phyloP scores from a whole-genome alignment of 805 yeast genomes.

The Wickerhamomyces xylosicus region DNA sequence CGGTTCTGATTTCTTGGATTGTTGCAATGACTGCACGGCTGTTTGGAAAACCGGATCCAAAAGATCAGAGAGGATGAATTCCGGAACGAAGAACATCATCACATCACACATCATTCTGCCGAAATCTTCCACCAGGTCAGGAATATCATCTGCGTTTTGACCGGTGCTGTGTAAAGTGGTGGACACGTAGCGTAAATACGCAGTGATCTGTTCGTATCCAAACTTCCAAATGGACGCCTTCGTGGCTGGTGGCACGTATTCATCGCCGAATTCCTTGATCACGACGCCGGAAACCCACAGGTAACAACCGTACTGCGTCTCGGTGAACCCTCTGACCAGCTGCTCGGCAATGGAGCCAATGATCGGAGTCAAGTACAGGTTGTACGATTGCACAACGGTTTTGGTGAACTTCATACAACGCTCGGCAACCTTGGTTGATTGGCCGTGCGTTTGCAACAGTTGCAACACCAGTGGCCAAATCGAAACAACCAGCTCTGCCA shows the following conservation, averaged over 20 bases:
- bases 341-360: constrained; percentile 56
- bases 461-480: constrained; percentile 49
- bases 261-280: constrained; percentile 63
- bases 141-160: constrained; percentile 17
- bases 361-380: constrained; percentile 44
- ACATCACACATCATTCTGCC: constrained; percentile 72
- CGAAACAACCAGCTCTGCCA: constrained; percentile 42
- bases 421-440: constrained; percentile 59
- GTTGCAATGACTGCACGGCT: constrained; percentile 40
- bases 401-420: constrained; percentile 61
- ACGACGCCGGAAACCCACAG: constrained; percentile 84
- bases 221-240: constrained; percentile 64
- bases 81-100: constrained; percentile 60
- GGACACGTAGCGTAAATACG: constrained; percentile 39
- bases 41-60: constrained; percentile 46
- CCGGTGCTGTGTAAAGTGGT: no score
- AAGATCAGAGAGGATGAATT: constrained; percentile 35
- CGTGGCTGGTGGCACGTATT: constrained; percentile 33
- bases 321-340: constrained; percentile 59
- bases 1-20: constrained; percentile 59
- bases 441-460: constrained; percentile 45
- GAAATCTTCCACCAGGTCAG: constrained; percentile 76
- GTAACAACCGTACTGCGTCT: constrained; percentile 69
- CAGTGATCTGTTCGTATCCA: constrained; percentile 52
- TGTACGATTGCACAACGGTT: constrained; percentile 52